phyloP scores from a whole-genome alignment of 2,329 filamentous ascomycete species.

The Talaromyces funiculosus region DNA sequence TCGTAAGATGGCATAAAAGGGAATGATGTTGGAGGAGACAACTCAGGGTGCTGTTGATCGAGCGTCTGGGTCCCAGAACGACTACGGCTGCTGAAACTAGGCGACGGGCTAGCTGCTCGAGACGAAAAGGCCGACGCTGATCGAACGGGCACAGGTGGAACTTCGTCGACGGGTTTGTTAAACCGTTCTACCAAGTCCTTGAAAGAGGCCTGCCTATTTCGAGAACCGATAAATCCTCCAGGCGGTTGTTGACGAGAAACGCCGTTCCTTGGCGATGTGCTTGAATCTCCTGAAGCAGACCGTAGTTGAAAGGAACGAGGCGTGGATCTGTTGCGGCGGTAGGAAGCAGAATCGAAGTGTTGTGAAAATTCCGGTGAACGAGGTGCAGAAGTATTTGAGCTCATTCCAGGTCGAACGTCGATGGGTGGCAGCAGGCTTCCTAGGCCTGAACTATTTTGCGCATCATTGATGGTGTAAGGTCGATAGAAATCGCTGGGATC shows the following conservation, averaged over 20 bases:
- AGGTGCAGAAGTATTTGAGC: constrained; percentile 17
- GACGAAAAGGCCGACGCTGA: constrained; percentile 30
- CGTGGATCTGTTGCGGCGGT: constrained; percentile 16
- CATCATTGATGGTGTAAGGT: constrained; percentile 33
- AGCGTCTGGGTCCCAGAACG: constrained; percentile 17
- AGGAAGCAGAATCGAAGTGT: constrained; percentile 23
- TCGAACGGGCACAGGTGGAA: constrained; percentile 37
- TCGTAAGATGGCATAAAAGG: constrained; percentile 11
- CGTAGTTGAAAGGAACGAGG: constrained; percentile 24
- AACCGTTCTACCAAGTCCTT: constrained; percentile 76
- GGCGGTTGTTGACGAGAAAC: constrained; percentile 17
- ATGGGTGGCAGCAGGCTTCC: constrained; percentile 16
- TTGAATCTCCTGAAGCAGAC: constrained; percentile 29
- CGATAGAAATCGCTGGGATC: constrained; percentile 51
- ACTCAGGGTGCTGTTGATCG: constrained; percentile 12
- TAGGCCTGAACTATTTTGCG: constrained; percentile 23
- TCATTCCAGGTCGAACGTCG: constrained; percentile 20
- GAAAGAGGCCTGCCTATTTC: constrained; percentile 59
- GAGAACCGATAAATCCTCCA: constrained; percentile 17
- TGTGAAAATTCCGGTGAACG: constrained; percentile 11
- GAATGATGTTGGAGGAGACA: constrained; percentile 18
- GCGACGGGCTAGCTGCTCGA: constrained; percentile 32
- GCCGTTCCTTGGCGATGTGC: constrained; percentile 17
- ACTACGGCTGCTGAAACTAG: constrained; percentile 22
- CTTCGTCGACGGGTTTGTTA: constrained; percentile 55